Conservation (phyloP, 2,329 filamentous ascomycete genomes). For the Daldinia sp. region DNA sequence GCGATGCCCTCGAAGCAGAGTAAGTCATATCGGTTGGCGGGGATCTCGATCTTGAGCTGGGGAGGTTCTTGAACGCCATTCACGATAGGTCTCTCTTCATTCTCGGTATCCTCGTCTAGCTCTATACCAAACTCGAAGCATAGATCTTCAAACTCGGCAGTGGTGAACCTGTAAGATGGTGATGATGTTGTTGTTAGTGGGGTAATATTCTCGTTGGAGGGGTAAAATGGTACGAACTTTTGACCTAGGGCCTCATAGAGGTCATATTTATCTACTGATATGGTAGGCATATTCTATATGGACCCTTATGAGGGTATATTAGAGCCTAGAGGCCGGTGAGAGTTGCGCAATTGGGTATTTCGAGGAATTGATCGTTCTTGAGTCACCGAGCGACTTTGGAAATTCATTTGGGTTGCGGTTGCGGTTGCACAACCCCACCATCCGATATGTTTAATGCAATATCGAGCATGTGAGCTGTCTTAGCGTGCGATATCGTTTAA, state of each 20-base stretch:
- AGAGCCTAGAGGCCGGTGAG: slow-evolving; percentile 26
- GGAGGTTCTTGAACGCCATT: slow-evolving; percentile 80
- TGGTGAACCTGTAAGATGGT: slow-evolving; percentile 75
- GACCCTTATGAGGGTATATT: slow-evolving; percentile 23
- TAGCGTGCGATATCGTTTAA: slow-evolving; percentile 10
- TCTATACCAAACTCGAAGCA: slow-evolving; percentile 99
- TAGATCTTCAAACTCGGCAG: slow-evolving; percentile 93
- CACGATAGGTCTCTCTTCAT: slow-evolving; percentile 42
- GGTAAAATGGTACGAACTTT: slow-evolving; percentile 67
- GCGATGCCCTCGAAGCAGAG: slow-evolving; percentile 97
- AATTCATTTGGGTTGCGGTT: slow-evolving; percentile 34
- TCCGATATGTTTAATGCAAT: slow-evolving; percentile 27
- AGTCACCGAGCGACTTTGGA: slow-evolving; percentile 56
- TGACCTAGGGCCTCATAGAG: slow-evolving; percentile 93
- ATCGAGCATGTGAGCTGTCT: neutral
- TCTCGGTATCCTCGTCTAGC: slow-evolving; percentile 87
- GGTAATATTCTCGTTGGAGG: slow-evolving; percentile 30
- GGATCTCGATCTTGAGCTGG: slow-evolving; percentile 97
- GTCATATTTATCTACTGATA: slow-evolving; percentile 94
- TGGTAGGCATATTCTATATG: slow-evolving; percentile 83
- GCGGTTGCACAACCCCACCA: slow-evolving; percentile 32
- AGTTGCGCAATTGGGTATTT: slow-evolving; percentile 30
- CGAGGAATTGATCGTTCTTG: slow-evolving; percentile 38
- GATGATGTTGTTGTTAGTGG: slow-evolving; percentile 40
- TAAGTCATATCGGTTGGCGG: slow-evolving; percentile 94